phyloP scores from a whole-genome alignment of 352 stramenopile species.

The Thalassiosira mediterranea region DNA sequence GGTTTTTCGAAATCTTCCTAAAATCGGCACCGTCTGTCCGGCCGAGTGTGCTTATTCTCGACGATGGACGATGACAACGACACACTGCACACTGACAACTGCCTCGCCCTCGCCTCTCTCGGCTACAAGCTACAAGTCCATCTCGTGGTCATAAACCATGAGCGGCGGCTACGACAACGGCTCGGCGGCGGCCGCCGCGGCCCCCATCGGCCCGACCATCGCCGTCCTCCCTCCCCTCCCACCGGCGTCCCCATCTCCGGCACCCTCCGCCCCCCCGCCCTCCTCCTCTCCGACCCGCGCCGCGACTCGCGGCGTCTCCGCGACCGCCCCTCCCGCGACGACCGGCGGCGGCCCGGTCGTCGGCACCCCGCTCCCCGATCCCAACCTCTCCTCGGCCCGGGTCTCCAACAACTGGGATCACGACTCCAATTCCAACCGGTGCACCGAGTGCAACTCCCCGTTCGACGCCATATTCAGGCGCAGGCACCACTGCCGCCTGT shows the following conservation, averaged over 20 bases:
- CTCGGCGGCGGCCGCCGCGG: no score
- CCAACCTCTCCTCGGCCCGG: constrained; percentile 16
- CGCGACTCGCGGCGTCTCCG: not conserved
- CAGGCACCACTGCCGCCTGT: constrained; percentile 81
- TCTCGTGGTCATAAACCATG: not conserved
- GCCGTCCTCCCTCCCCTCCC: not conserved
- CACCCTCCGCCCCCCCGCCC: no score
- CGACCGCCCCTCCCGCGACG: not conserved
- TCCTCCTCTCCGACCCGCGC: no score
- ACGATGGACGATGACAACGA: no score
- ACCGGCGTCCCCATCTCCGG: not conserved
- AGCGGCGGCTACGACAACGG: not conserved
- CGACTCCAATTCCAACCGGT: constrained; percentile 21
- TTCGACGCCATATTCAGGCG: constrained; percentile 65
- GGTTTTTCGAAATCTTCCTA: no score
- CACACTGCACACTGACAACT: not conserved
- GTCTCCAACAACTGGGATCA: constrained; percentile 44
- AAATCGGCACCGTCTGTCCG: no score
- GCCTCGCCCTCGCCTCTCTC: not conserved
- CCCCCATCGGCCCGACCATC: not conserved
- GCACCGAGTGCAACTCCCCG: constrained; percentile 22
- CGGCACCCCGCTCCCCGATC: constrained; percentile 10
- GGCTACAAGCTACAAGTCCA: not conserved
- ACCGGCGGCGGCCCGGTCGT: not conserved
- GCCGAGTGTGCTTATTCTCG: no score